Conservation (phyloP, 495 filamentous ascomycete genomes). For the Xylaria scruposa region DNA sequence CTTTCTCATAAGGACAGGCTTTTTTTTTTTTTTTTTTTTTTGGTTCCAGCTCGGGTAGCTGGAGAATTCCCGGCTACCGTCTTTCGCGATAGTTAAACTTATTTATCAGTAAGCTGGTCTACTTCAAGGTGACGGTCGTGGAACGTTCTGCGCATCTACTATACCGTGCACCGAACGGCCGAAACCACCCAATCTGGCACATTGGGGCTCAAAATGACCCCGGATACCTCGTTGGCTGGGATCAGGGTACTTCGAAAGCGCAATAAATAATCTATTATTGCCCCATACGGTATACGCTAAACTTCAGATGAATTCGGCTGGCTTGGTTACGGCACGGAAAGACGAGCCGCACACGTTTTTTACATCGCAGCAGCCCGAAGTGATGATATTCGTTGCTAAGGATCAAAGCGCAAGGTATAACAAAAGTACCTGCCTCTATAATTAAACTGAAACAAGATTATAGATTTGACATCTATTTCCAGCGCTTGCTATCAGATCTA, state of each 20-base stretch:
- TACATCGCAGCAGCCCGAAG: background rate
- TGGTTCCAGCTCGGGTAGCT: background rate
- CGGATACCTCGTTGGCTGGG: conserved; percentile 6
- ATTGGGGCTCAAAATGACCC: conserved; percentile 18
- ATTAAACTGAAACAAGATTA: conserved; percentile 6
- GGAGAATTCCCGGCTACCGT: background rate
- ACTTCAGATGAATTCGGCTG: conserved; percentile 6
- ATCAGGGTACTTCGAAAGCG: conserved; percentile 6
- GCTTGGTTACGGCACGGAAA: conserved; percentile 8
- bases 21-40: no score
- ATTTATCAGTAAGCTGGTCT: background rate
- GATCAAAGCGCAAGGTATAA: background rate
- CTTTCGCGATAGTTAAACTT: background rate
- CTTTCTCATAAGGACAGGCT: background rate
- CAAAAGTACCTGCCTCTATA: conserved; percentile 5
- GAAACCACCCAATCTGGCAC: conserved; percentile 6
- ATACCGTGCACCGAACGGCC: conserved; percentile 15
- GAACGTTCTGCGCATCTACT: conserved; percentile 1
- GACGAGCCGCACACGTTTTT: background rate
- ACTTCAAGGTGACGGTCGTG: background rate
- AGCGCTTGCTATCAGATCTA: background rate
- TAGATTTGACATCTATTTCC: background rate
- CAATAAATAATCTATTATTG: background rate
- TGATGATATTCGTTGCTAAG: background rate
- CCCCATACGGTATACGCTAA: conserved; percentile 8